Conservation (phyloP, 306 rosid genomes). For the Ceratonia siliqua region DNA sequence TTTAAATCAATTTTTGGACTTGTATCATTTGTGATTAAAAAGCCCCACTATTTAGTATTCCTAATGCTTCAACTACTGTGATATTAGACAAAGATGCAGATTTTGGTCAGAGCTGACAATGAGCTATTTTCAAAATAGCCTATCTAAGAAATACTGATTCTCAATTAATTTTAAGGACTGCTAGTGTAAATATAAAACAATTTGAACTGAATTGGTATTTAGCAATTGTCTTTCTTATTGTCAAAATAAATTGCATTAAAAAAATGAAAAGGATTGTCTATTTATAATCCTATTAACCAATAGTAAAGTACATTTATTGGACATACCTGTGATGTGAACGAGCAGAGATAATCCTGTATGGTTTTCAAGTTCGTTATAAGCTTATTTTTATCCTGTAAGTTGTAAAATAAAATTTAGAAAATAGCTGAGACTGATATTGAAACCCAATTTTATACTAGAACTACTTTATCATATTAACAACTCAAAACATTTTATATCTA, state of each 20-base stretch:
- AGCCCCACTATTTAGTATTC: neutral
- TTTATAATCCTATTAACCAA: neutral
- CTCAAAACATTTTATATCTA: neutral
- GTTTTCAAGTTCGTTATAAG: conserved; percentile 81
- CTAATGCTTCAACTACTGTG: neutral
- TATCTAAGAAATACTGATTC: neutral
- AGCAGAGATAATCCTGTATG: conserved; percentile 91
- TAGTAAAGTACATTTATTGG: neutral
- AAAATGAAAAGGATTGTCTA: neutral
- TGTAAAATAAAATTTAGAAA: conserved; percentile 26
- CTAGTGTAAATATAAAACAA: neutral
- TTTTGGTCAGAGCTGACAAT: neutral
- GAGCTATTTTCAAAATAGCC: neutral
- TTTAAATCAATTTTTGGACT: neutral
- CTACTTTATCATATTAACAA: neutral
- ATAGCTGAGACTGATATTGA: conserved; percentile 6
- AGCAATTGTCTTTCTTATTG: neutral
- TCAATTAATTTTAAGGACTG: neutral
- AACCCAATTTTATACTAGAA: conserved; percentile 2
- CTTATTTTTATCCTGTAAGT: conserved; percentile 75
- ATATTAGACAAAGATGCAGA: neutral
- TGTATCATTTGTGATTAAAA: neutral
- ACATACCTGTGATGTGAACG: conserved; percentile 84
- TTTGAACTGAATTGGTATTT: neutral
- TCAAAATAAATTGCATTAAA: neutral